Evolutionary conservation across 2,329 filamentous ascomycete genomes (phyloP), one percentile per base, ranked within the genome.

Genomic region (Scedosporium boydii): DNA sequence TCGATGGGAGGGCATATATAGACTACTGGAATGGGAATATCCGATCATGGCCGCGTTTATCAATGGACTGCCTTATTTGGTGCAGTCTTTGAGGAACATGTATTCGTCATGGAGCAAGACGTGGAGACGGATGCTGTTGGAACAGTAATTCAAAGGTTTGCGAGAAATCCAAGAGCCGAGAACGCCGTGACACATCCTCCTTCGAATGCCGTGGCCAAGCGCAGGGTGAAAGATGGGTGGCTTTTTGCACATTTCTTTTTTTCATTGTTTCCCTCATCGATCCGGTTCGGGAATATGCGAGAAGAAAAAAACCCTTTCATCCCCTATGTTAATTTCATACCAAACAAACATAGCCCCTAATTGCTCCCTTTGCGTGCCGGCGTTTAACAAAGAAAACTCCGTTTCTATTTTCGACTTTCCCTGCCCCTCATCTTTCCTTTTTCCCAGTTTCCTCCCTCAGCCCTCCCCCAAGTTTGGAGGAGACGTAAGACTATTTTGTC

Each of bases 211-310:
- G 12, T 38, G 34, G 34, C 34, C 34, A 38, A 12, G 34, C 34
- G 10, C 34, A 38, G 4, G 34, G 10, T 14, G 10, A 2, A 38
- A 14, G 10, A 38, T 16, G 16, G 16, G 62, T 14, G 42, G 21
- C 27, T 46, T 63, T 55, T 61, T 63, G 60, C 58, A 58, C 61
- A 61, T 63, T 55, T 63, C 56, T 61, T 63, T 61, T 63, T 55
- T 55, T 26, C 51, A 55, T 55, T 55, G 51, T 23, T 55, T 55
- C 51, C 51, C 51, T 55, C 12, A 55, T 14, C 58, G n/a, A 59
- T 27, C 38, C 38, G 53, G 18, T 48, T 44, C 14, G 58, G 41
- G 38, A 42, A 46, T 18, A 42, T 46, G 38, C 21, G 53, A 26
- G 18, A 38, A 38, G 7, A 23, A 48, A 23, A 26, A 58, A 58